Percentiles rank a stretch among this genome's conserved stretches.
These are phyloP conservation scores for Quillaja saponaria DNA, from an alignment of 306 rosid genomes.

Conservation along the genomic window DNA sequence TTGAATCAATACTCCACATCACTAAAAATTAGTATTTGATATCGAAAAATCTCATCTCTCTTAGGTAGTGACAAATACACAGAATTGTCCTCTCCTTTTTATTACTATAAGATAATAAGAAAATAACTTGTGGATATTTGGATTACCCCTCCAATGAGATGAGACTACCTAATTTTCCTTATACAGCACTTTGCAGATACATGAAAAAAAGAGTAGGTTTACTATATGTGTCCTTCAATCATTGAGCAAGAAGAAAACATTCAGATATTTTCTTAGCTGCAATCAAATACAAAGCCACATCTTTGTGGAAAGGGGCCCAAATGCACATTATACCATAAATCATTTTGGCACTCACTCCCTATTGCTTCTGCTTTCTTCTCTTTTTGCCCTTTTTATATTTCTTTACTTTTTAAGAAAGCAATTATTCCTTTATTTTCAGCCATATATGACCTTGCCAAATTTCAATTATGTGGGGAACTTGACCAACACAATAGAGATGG, in stretches of 20 bases:
- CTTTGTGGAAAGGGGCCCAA: slow-evolving; percentile 56
- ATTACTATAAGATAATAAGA: too few relatives aligned
- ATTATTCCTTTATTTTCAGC: slow-evolving; percentile 49
- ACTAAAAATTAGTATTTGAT: too few relatives aligned
- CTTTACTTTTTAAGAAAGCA: slow-evolving; percentile 42
- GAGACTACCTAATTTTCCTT: slow-evolving; percentile 1
- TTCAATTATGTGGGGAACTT: slow-evolving; percentile 38
- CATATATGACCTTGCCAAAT: slow-evolving; percentile 42
- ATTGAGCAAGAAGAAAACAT: slow-evolving; percentile 16
- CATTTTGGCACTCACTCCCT: slow-evolving; percentile 47
- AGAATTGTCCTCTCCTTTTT: background rate
- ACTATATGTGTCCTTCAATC: slow-evolving; percentile 23
- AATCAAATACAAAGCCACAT: slow-evolving; percentile 55
- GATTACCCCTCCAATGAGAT: background rate
- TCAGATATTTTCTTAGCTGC: slow-evolving; percentile 50
- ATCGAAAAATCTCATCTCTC: too few relatives aligned
- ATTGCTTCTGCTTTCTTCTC: slow-evolving; percentile 36
- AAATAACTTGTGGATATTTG: slow-evolving; percentile 11
- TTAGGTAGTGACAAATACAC: slow-evolving; percentile 30
- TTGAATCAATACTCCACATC: too few relatives aligned
- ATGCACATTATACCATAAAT: slow-evolving; percentile 40
- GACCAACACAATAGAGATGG: slow-evolving; percentile 29
- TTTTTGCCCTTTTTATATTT: slow-evolving; percentile 40
- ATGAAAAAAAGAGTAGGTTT: background rate
- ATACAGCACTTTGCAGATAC: slow-evolving; percentile 1